Evolutionary conservation across 768 basidiomycete genomes (phyloP), one percentile per base, ranked within the genome.

Genomic region (Trametes sanguinea): DNA sequence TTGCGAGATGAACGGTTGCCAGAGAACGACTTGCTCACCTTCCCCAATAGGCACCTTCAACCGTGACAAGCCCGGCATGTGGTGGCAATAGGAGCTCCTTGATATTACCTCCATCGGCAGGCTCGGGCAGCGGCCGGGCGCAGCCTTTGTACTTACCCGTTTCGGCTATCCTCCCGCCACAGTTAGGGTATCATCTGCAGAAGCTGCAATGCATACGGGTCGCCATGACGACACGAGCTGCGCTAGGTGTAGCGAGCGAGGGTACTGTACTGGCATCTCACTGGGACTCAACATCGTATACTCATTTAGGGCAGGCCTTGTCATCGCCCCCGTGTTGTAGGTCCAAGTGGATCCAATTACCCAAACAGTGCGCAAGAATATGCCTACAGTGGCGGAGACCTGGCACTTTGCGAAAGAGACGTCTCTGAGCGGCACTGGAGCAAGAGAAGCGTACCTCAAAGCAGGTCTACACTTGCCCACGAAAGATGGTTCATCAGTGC

Each of bases 111-210:
- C 56, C 42, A 16, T 32, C 45, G 61, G 61, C 51, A n/a, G 46
- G 22, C 43, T 7, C 33, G 51, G 17, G 30, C 51, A 40, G 57
- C 13, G n/a, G 43, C 54, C 61, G 55, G 42, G 50, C 50, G 44
- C 51, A 62, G 61, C 61, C 61, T 54, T 63, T 63, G 56, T n/a
- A 14, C 62, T 57, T 63, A 39, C 57, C 62, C 29, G 35, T 58
- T 63, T 57, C 17, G 62, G 62, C 16, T 11, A 42, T 17, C 17
- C 42, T 39, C 32, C 32, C 27, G 22, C 51, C 35, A 35, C 45
- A n/a, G 46, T 44, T 10, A 48, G 39, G n/a, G 37, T 16, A 33
- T 44, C 22, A 4, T 48, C 37, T 48, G 47, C 37, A 32, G 54
- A 50, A 61, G 52, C 14, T 14, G 16, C 16, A 44, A 22, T 33